Evolutionary conservation across 1,284 basidiomycete species (phyloP), one percentile per base, ranked within the genome.

Genomic region (Cryptococcus sp.): DNA sequence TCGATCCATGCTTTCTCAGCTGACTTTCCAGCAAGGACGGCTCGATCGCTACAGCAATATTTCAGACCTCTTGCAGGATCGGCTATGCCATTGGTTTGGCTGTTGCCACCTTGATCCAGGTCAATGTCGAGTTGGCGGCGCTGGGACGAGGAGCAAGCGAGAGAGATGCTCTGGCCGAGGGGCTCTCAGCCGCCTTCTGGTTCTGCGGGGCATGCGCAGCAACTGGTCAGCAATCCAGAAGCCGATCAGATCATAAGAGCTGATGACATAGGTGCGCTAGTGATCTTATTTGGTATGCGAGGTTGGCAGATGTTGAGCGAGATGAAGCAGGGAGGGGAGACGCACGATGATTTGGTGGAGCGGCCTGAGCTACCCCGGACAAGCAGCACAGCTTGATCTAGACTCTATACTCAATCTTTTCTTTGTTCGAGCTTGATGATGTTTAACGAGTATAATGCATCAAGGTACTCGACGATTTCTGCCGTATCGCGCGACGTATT

Each of bases 131-230:
- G 32, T 18, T 10, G 9, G 13, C 10, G 5, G 9, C 14, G 10
- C 7, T 42, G 3, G 11, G 21, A 4, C 14, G n/a, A 14, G 41
- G 23, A 5, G 37, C 10, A 40, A 31, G 16, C 10, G 22, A 2
- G 14, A 25, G 45, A 18, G 24, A 22, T 7, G 50, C 54, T 7
- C 22, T 43, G 4, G 28, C 50, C 16, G 19, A 36, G 22, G 53
- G 56, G 7, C 39, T 57, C 7, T n/a, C 44, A 42, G 53, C 46
- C 5, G 53, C 45, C 1, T 54, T 57, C 22, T 57, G 56, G 56
- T 31, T 45, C 36, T 52, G 48, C 24, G 25, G 49, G 19, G 52
- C 39, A 1, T 54, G 25, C 31, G 23, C 47, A 11, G 23, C 19
- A 10, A 7, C 40, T 14, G 42, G 51, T 56, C 23, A 43, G 51